Evolutionary conservation across 2,329 filamentous ascomycete genomes (phyloP), one percentile per base, ranked within the genome.

Genomic region (Ophiocordyceps camponoti-saundersi): DNA sequence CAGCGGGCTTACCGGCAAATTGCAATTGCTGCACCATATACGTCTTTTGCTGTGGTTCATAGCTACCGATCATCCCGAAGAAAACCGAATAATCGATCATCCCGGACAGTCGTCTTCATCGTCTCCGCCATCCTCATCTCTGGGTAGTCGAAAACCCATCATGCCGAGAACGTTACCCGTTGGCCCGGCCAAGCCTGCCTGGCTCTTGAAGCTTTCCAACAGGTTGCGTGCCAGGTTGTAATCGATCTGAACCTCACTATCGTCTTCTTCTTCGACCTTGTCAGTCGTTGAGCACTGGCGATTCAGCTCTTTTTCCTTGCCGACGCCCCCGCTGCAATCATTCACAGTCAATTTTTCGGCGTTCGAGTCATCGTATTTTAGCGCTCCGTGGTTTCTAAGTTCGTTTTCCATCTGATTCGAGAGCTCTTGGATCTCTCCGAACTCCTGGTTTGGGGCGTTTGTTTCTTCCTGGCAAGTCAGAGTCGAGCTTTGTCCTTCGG

Each of bases 211-310:
- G 55, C 86, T 90, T 61, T 95, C 87, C 1, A 98, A 69, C 47
- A 98, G 69, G 57, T 96, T 96, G 61, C 84, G 87, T 18, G 85
- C 88, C 22, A 98, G 70, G 51, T 92, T 90, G 54, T 88, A 84
- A 59, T 96, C 85, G 26, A 92, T 77, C 51, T 88, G 72, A 5
- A 92, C 74, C 46, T 82, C 79, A 0, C 75, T 72, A 11, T 77
- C 65, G 3, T 62, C 64, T 11, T 68, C 69, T 10, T 74, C 70
- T 3, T 72, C 69, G 39, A 76, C 66, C 22, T 70, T 68, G 26
- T 71, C 34, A 20, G 21, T 12, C 16, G 22, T 11, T 11, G 21
- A 29, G 21, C 41, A n/a, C 5, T 7, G 21, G 13, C 50, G 44
- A 6, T 47, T 36, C 16, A 32, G 39, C 41, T 51, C 50, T 34